These are phyloP conservation scores for Gleditsia sinensis DNA, from an alignment of 306 rosid species.

Conservation along the genomic window DNA sequence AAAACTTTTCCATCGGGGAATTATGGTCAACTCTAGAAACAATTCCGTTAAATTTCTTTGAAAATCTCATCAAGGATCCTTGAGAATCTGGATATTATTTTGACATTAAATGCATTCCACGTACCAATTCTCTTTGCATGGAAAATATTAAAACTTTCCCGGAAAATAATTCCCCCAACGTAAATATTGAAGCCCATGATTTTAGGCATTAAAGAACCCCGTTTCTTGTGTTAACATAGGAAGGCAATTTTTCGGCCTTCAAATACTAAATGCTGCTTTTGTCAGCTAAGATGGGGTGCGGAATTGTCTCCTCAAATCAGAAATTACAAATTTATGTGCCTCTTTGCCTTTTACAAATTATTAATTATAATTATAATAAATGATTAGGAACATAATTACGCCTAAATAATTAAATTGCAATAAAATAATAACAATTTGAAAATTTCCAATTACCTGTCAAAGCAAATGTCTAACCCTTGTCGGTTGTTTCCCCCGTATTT, in stretches of 20 bases:
- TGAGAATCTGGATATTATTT: conserved; percentile 15
- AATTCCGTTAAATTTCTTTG: conserved; percentile 2
- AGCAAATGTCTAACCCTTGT: not conserved
- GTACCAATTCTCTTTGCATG: not conserved
- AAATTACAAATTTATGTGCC: conserved; percentile 5
- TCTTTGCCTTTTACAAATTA: not conserved
- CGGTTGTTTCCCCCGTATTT: not conserved
- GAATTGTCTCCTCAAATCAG: conserved; percentile 19
- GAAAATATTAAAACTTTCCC: not conserved
- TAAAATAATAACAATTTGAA: not conserved
- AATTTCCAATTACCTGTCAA: conserved; percentile 13
- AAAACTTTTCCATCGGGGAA: not conserved
- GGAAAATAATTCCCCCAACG: not conserved
- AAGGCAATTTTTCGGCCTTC: conserved; percentile 1
- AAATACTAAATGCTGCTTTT: conserved; percentile 20
- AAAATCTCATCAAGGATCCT: conserved; percentile 3
- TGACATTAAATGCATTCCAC: conserved; percentile 35
- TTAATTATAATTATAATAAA: not conserved
- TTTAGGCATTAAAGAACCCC: conserved; percentile 13
- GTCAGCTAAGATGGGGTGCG: conserved; percentile 35
- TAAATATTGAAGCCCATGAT: not conserved
- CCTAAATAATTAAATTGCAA: not conserved
- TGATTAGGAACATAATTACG: not conserved
- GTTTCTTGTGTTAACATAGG: not conserved
- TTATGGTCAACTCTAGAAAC: conserved; percentile 20